Percentiles rank a stretch among this genome's conserved stretches.
These are phyloP conservation scores for Mycena kentingensis DNA, from an alignment of 768 basidiomycete genomes.

Conservation along the genomic window DNA sequence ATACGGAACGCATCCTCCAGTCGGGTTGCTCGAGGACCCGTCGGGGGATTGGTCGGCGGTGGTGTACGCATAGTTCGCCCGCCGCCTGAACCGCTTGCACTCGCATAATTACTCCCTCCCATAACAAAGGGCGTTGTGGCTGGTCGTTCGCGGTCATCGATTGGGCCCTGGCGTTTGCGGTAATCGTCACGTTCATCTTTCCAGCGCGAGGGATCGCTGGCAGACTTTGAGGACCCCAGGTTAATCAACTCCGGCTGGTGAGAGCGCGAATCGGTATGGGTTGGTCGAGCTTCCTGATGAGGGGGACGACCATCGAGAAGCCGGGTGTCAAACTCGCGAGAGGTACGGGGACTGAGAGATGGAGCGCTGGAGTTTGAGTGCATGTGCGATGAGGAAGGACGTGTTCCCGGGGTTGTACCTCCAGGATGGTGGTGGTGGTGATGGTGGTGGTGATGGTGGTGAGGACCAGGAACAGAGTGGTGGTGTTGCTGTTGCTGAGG, in stretches of 20 bases:
- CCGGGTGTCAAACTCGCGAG: constrained; percentile 23
- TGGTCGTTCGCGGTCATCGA: constrained; percentile 55
- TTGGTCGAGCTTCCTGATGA: too few relatives aligned
- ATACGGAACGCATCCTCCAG: constrained; percentile 35
- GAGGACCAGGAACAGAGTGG: constrained; percentile 34
- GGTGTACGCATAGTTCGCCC: constrained; percentile 24
- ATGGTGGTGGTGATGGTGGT: constrained; percentile 48
- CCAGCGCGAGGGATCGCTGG: constrained; percentile 36
- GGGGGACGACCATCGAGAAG: constrained; percentile 33
- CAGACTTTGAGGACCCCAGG: constrained; percentile 42
- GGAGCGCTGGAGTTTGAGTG: constrained; percentile 14
- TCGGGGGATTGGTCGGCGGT: constrained; percentile 28
- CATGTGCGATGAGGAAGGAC: constrained; percentile 31
- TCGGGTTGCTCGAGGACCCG: constrained; percentile 31
- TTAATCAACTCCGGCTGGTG: constrained; percentile 55
- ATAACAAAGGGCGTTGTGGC: constrained; percentile 57
- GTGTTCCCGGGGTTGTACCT: constrained; percentile 37
- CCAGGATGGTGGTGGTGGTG: constrained; percentile 51
- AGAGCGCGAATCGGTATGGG: constrained; percentile 31
- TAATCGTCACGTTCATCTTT: constrained; percentile 39
- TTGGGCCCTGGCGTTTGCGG: constrained; percentile 34
- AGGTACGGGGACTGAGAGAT: constrained; percentile 23
- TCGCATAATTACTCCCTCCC: constrained; percentile 44
- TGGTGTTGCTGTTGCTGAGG: constrained; percentile 34
- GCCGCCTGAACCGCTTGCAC: constrained; percentile 20